Conservation (phyloP, 108 stramenopile species). For the Epithemia pelagica region DNA sequence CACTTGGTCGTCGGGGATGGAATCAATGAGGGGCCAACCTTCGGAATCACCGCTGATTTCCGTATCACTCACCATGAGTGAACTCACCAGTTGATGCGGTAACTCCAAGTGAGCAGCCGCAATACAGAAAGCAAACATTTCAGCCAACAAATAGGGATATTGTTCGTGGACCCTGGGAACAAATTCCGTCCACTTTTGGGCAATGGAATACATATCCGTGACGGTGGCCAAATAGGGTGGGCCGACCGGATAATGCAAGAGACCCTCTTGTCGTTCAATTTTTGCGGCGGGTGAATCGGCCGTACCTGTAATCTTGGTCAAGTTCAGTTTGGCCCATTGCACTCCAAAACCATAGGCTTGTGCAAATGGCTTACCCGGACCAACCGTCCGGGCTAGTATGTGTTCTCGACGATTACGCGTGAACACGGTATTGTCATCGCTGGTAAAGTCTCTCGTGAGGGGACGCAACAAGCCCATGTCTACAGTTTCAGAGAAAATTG, state of each 20-base stretch:
- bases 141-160: constrained; percentile 38
- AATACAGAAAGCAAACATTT: constrained; percentile 70
- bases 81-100: constrained; percentile 61
- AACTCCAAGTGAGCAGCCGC: constrained; percentile 79
- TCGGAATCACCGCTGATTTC: constrained; percentile 31
- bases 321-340: constrained; percentile 63
- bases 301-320: constrained; percentile 53
- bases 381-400: constrained; percentile 27
- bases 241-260: constrained; percentile 61
- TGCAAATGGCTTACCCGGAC: constrained; percentile 77
- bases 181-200: constrained; percentile 63
- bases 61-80: constrained; percentile 68
- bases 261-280: constrained; percentile 35
- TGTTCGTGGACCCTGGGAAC: constrained; percentile 24
- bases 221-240: constrained; percentile 88
- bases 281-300: constrained; percentile 41
- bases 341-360: constrained; percentile 85
- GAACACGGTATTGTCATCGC: constrained; percentile 32
- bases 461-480: constrained; percentile 77
- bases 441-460: constrained; percentile 49
- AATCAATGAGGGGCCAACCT: constrained; percentile 60
- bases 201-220: constrained; percentile 69
- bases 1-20: constrained; percentile 1
- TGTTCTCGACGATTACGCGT: constrained; percentile 12
- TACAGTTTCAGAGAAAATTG: too few species aligned